Percentiles rank a stretch among this genome's conserved stretches.
phyloP scores from a whole-genome alignment of 2,329 filamentous ascomycete species.

The Diaporthe humulicola region DNA sequence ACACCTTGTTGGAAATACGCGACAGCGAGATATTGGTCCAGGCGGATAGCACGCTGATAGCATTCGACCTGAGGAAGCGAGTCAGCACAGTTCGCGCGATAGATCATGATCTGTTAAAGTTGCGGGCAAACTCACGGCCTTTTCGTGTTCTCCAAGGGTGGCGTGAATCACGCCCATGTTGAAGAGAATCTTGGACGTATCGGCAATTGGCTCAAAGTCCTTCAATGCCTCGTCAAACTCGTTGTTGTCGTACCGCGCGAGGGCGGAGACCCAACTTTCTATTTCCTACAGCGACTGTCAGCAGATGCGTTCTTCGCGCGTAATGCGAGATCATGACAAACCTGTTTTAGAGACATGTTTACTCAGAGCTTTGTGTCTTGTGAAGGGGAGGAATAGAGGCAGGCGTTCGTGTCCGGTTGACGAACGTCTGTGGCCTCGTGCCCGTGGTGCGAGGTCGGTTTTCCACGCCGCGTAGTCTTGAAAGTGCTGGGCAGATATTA shows the following conservation, averaged over 20 bases:
- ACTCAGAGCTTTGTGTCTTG: conserved; percentile 12
- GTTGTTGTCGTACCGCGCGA: conserved; percentile 94
- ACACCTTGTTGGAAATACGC: conserved; percentile 99
- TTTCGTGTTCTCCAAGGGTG: conserved; percentile 94
- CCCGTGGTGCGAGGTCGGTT: neutral
- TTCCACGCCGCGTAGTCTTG: conserved; percentile 22
- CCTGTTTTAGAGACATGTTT: conserved; percentile 58
- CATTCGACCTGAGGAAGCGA: conserved; percentile 79
- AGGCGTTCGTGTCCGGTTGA: conserved; percentile 32
- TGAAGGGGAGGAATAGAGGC: neutral
- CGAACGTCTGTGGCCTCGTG: conserved; percentile 34
- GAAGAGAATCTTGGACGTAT: conserved; percentile 98
- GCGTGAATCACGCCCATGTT: conserved; percentile 99
- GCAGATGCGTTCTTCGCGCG: neutral
- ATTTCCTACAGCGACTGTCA: conserved; percentile 79
- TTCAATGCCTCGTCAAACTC: conserved; percentile 92
- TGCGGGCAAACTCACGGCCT: conserved; percentile 77
- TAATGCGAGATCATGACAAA: conserved; percentile 39
- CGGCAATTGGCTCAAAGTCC: conserved; percentile 87
- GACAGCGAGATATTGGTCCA: conserved; percentile 96
- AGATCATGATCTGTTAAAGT: conserved; percentile 19
- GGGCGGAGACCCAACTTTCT: conserved; percentile 95
- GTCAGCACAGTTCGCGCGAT: conserved; percentile 39
- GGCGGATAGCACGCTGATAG: conserved; percentile 89
- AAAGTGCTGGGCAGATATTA: conserved; percentile 32